Conservation (phyloP, 208 protist species). For the Trypanosoma platydactyli region DNA sequence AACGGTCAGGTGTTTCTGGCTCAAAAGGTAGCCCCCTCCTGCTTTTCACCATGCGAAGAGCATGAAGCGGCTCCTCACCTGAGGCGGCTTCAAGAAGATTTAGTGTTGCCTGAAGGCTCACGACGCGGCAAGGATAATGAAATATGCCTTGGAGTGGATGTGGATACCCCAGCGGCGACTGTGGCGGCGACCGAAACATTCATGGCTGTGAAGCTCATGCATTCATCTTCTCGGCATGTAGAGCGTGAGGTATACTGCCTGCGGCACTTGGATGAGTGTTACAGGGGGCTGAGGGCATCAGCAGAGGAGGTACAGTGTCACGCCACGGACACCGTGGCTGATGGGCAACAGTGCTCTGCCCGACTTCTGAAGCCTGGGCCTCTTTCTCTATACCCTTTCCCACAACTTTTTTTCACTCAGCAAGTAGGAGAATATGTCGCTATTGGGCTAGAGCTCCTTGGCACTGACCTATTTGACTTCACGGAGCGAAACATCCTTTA, state of each 20-base stretch:
- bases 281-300: not conserved
- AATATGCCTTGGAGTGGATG: not conserved
- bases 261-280: conserved; percentile 20
- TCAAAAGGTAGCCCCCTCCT: not conserved
- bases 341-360: not conserved
- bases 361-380: not conserved
- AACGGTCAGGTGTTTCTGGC: conserved; percentile 36
- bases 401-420: conserved; percentile 30
- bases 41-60: conserved; percentile 3
- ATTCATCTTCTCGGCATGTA: conserved; percentile 21
- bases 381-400: conserved; percentile 18
- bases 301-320: not conserved
- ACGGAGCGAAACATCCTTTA: conserved; percentile 18
- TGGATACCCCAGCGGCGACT: not conserved
- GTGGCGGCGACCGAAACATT: not conserved
- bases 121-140: not conserved
- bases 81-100: too few species aligned
- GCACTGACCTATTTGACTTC: conserved; percentile 35
- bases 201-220: conserved; percentile 30
- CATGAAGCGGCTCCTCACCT: conserved; percentile 13
- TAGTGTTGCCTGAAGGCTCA: too few species aligned
- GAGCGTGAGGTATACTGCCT: conserved; percentile 28
- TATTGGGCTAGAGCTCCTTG: conserved; percentile 34
- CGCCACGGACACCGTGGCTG: not conserved
- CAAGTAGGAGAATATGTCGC: conserved; percentile 27